Evolutionary conservation across 805 yeast species (phyloP), one percentile per base, ranked within the genome.

Genomic region (Ogataea pini): DNA sequence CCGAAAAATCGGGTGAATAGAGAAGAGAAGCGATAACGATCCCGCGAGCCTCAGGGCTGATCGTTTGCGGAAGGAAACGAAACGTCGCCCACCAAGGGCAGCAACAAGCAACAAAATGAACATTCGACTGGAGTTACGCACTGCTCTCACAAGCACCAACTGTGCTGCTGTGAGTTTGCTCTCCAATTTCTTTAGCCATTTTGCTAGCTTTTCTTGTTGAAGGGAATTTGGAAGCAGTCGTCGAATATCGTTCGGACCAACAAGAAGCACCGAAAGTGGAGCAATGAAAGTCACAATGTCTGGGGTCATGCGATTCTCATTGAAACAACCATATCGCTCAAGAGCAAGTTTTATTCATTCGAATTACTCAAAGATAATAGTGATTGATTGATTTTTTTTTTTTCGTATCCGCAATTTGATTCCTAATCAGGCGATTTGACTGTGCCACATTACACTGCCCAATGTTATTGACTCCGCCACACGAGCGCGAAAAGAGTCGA

Each of bases 1-100:
- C 14, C 39, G 44, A 5, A 55, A 17, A 3, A 55, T 27, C 3
- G 57, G 55, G 27, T 52, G 51, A 5, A 54, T 9, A 2, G 61
- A 50, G 9, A 56, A 33, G 14, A 56, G 25, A 14, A 49, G 33
- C 1, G 55, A 48, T 2, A 54, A 8, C 14, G 61, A 52, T 1
- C 36, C 29, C 6, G 55, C 20, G 10, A 50, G 44, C 13, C 47
- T 38, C 9, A 45, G 14, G 13, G 41, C 44, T 29, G 52, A 45
- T 17, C 19, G n/a, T 2, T 24, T 41, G 24, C 33, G 39, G 17
- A 42, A n/a, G 3, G 31, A 16, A 9, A 22, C n/a, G 20, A 46
- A 27, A 12, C 36, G 40, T 8, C 43, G 27, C 12, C 20, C 40
- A 10, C 36, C 3, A 10, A 19, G 33, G 10, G 44, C 31, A 1